phyloP scores from a whole-genome alignment of 1,139 yeast genomes.

The Scheffersomyces titani region DNA sequence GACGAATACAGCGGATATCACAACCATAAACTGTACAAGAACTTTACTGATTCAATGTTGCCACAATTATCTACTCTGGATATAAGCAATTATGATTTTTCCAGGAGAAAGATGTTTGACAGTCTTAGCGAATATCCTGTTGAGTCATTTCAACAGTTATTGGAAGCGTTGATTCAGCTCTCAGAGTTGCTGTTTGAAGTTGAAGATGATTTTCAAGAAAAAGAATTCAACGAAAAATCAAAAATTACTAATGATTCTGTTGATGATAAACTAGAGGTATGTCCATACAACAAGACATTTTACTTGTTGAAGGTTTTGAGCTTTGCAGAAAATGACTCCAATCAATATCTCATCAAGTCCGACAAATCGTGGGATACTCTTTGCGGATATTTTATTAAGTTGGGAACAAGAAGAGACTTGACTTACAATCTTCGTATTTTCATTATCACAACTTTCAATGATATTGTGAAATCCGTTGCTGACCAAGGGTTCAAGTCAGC shows the following conservation, averaged over 20 bases:
- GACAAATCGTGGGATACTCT: slow-evolving; percentile 49
- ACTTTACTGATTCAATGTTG: slow-evolving; percentile 18
- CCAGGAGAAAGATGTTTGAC: slow-evolving; percentile 61
- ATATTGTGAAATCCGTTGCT: slow-evolving; percentile 49
- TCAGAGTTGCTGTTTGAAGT: slow-evolving; percentile 27
- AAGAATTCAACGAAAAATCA: slow-evolving; percentile 1
- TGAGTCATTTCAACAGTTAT: slow-evolving; percentile 47
- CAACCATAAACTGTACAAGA: slow-evolving; percentile 18
- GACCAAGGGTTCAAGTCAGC: slow-evolving; percentile 41
- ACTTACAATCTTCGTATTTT: slow-evolving; percentile 46
- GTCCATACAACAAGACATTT: slow-evolving; percentile 45
- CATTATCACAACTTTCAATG: slow-evolving; percentile 51
- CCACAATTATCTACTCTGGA: slow-evolving; percentile 45
- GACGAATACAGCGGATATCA: slow-evolving; percentile 38
- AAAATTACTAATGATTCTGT: neutral
- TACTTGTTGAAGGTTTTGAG: slow-evolving; percentile 42
- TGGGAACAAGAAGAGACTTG: slow-evolving; percentile 37
- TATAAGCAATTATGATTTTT: slow-evolving; percentile 50
- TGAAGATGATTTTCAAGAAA: slow-evolving; percentile 1
- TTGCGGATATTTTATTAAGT: slow-evolving; percentile 42
- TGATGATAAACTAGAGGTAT: slow-evolving; percentile 15
- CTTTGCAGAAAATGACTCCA: slow-evolving; percentile 50
- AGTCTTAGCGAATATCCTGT: slow-evolving; percentile 57
- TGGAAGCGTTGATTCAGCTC: slow-evolving; percentile 46
- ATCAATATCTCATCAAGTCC: slow-evolving; percentile 44